Base-by-base conservation (phyloP, 768 basidiomycete genomes). In the Podaxis rugospora region DNA sequence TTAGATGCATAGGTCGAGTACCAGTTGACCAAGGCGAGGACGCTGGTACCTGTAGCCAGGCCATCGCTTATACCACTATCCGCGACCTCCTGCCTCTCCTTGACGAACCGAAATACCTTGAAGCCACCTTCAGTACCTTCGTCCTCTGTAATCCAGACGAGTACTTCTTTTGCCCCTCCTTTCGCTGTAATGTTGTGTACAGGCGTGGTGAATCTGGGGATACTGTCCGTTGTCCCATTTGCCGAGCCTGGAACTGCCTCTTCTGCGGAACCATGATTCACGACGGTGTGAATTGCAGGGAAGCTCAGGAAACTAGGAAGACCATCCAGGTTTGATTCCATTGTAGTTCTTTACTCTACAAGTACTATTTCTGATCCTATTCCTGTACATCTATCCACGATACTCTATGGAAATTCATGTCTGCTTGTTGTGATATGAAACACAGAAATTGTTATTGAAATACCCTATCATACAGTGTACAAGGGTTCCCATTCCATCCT, bases 91-190 rank as follows among this genome's bases (percentile, higher is more conserved):
- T 83, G 35, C 64, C 74, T 27, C 62, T 69, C 25, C 71, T 57
- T 4, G 76, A 80, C 14, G 78, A 79, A 64, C 71, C 72, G 13
- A 63, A 65, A 1, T 70, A 86, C 21, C 67, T 84, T 36, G 73
- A 73, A 39, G 66, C 71, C 4, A 74, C 78, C 2, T 82, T 85
- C 64, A 62, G 77, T 6, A 64, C 75, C 1, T 71, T 81, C 68
- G 71, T 86, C 53, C 78, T 77, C 58, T 64, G 69, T 10, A 72
- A 69, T 32, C 67, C 74, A 0, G 66, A 75, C 28, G 75, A 77
- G n/a, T 78, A 78, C 63, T 78, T 78, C 62, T 82, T 81, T 70
- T 88, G 85, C 67, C 83, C 85, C 1, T 77, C 80, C 1, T 71
- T 79, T 2, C 72, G 78, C 54, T 88, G 86, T 65, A 65, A 76